Evolutionary conservation across 2,329 filamentous ascomycete genomes (phyloP).

Genomic region (Sporothrix pseudoabietina): DNA sequence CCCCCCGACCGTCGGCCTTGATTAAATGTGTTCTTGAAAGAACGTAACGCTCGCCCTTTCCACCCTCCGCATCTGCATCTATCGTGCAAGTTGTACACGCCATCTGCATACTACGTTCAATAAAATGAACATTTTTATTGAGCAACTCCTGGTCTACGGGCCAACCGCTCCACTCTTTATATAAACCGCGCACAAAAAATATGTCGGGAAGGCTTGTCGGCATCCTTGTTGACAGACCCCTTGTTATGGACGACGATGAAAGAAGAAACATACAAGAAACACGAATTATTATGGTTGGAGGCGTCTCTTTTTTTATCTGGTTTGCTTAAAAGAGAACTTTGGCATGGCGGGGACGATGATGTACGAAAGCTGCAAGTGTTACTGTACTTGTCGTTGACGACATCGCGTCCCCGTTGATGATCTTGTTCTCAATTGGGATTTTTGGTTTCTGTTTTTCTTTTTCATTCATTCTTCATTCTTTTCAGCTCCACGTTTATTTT

Average conservation of each 20-base stretch:
- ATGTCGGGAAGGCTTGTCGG: not conserved
- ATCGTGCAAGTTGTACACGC: not conserved
- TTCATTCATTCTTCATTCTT: not conserved
- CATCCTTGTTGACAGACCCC: not conserved
- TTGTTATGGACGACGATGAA: constrained; percentile 18
- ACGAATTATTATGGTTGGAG: constrained; percentile 16
- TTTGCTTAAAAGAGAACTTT: not conserved
- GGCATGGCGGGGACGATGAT: not conserved
- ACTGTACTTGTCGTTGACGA: not conserved
- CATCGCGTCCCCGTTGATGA: not conserved
- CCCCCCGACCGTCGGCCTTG: constrained; percentile 32
- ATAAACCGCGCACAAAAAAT: constrained; percentile 27
- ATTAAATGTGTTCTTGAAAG: constrained; percentile 24
- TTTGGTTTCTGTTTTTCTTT: not conserved
- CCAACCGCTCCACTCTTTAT: constrained; percentile 31
- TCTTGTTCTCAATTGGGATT: not conserved
- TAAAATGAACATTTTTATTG: not conserved
- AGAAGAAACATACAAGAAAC: constrained; percentile 15
- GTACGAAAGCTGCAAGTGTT: not conserved
- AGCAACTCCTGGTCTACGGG: not conserved
- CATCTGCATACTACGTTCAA: not conserved
- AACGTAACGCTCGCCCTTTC: not conserved
- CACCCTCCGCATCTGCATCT: not conserved
- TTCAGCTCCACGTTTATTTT: constrained; percentile 13
- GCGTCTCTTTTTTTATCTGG: not conserved